Conservation (phyloP, 345 rosid genomes). For the Arabis alpina region DNA sequence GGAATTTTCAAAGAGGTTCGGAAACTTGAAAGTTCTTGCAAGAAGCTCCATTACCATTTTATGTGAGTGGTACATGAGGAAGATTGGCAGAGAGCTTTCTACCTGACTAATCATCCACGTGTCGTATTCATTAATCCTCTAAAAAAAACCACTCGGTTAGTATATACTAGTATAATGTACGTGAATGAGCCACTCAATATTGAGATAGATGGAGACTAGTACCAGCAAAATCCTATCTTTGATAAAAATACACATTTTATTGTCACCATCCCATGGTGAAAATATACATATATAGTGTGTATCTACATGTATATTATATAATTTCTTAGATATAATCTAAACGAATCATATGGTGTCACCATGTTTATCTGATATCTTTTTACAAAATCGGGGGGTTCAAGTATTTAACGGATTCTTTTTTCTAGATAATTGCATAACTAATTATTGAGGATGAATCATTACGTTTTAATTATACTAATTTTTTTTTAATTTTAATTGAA, state of each 20-base stretch:
- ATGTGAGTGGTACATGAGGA: no score
- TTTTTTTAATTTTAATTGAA: neutral
- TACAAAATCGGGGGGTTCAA: neutral
- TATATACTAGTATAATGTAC: neutral
- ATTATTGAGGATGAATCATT: slow-evolving; percentile 12
- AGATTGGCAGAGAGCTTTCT: neutral
- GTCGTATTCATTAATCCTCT: neutral
- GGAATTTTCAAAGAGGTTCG: neutral
- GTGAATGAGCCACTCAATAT: slow-evolving; percentile 18
- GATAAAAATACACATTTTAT: slow-evolving; percentile 3
- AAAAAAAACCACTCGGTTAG: neutral
- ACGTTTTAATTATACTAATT: neutral
- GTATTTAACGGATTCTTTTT: neutral
- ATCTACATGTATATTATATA: neutral
- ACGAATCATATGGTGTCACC: neutral
- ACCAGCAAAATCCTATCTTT: slow-evolving; percentile 32
- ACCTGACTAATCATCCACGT: neutral
- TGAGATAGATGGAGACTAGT: slow-evolving; percentile 35
- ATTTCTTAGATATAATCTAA: neutral
- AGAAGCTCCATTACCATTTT: neutral
- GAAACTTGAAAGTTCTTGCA: neutral
- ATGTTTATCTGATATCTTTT: neutral
- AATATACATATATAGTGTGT: no score
- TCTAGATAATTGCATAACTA: slow-evolving; percentile 4
- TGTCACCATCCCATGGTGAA: slow-evolving; percentile 2